Evolutionary conservation across 495 filamentous ascomycete species (phyloP), one percentile per base, ranked within the genome.

Genomic region (Astrothelium macrocarpum): DNA sequence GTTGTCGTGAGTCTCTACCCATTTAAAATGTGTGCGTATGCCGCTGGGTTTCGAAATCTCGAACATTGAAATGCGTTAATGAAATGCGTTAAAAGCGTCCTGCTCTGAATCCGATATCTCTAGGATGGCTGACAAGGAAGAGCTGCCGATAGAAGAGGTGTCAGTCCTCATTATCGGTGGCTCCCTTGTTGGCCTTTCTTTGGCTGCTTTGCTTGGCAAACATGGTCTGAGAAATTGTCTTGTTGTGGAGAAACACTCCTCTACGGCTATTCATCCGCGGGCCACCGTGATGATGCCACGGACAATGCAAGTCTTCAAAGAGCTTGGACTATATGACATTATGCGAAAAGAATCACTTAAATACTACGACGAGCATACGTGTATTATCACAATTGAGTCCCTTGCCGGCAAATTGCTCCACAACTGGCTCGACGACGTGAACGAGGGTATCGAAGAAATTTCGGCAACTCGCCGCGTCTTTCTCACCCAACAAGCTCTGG

Each of bases 281-380:
- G 62, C 62, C 7, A 56, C 62, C 2, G 46, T 64, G 16, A 58
- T 64, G 29, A 56, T 56, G 49, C 49, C 62, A 11, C 62, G 62
- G 23, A 64, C 62, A 2, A 64, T 64, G 62, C 62, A 64, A 56
- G 58, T 64, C 46, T 64, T 58, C 62, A 53, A 56, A 34, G 62
- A 64, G n/a, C 49, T 64, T 16, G 62, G 62, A 7, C 32, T 64
- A 23, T 64, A 64, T 53, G 62, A 64, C 10, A 39, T 14, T n/a
- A 64, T 64, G 62, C 42, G 46, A 29, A 16, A 46, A n/a, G 62
- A 64, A 42, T 53, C 39, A 23, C 34, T 25, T 32, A 64, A 59
- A 39, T 56, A 64, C 29, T 64, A 64, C 32, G 62, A 64, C 18
- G 46, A 64, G 49, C 62, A 59, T 59, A 56, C 62, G 5, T 53